These are phyloP conservation scores for Pharus latifolius DNA, from an alignment of 176 grass and related monocot genomes.

Conservation along the genomic window DNA sequence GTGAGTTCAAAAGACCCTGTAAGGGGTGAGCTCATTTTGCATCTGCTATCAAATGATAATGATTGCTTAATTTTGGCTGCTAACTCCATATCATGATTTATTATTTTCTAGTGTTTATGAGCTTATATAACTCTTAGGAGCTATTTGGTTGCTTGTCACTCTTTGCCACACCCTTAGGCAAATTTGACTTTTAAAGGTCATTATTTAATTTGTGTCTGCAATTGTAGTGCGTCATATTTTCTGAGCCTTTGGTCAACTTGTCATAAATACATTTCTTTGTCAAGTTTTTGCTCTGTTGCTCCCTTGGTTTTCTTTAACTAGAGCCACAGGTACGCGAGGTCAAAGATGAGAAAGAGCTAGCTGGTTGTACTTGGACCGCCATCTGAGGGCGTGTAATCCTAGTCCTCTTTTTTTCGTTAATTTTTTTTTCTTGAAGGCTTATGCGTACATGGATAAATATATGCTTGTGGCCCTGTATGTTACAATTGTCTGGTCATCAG, in stretches of 20 bases:
- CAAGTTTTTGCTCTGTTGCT: not conserved
- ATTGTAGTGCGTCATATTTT: too few relatives aligned
- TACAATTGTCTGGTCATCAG: too few relatives aligned
- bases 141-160: too few relatives aligned
- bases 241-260: too few relatives aligned
- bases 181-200: too few relatives aligned
- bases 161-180: too few relatives aligned
- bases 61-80: not conserved
- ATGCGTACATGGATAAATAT: not conserved
- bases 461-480: conserved; percentile 1
- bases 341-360: conserved; percentile 70
- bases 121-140: too few relatives aligned
- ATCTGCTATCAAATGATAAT: not conserved
- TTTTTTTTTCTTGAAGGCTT: not conserved
- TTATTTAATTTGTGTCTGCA: too few relatives aligned
- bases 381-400: not conserved
- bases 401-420: too few relatives aligned
- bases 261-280: too few relatives aligned
- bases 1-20: not conserved
- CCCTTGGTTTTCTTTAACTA: conserved; percentile 29
- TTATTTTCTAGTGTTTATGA: not conserved
- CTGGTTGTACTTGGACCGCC: not conserved
- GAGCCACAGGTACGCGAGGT: conserved; percentile 52
- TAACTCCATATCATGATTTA: not conserved
- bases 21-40: not conserved